phyloP scores from a whole-genome alignment of 139 green algal species.

The Asterochloris sp. region DNA sequence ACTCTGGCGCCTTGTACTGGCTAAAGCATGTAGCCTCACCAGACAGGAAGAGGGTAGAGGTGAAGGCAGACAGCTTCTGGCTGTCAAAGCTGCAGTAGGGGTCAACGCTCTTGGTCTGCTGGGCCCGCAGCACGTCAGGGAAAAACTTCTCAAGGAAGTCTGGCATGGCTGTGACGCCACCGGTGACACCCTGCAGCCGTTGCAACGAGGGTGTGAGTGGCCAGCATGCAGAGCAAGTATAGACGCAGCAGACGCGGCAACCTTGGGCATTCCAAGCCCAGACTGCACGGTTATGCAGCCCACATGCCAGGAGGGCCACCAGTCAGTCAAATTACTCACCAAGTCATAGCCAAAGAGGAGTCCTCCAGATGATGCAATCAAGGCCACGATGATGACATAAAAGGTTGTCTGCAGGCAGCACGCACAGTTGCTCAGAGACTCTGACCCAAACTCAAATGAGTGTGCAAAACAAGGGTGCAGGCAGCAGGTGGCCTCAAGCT shows the following conservation, averaged over 20 bases:
- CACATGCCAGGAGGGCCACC: no score
- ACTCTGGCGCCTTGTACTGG: neutral
- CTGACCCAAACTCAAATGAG: no score
- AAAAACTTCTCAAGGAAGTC: slow-evolving; percentile 53
- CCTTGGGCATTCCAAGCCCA: no score
- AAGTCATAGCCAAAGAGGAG: slow-evolving; percentile 53
- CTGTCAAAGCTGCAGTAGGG: slow-evolving; percentile 9
- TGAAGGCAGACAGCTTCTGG: slow-evolving; percentile 18
- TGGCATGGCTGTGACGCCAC: slow-evolving; percentile 39
- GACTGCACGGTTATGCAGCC: no score
- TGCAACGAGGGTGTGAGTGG: no score
- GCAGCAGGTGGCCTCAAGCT: no score
- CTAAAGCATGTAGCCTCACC: neutral
- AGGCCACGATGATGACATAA: slow-evolving; percentile 7
- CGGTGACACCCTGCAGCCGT: slow-evolving; percentile 35
- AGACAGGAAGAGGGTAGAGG: slow-evolving; percentile 8
- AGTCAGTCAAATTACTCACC: neutral
- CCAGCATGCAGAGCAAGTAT: no score
- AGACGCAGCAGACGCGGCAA: no score
- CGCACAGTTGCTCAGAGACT: no score
- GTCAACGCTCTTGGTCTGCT: neutral
- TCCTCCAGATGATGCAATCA: slow-evolving; percentile 5
- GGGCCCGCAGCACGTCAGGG: slow-evolving; percentile 24
- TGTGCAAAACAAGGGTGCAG: no score
- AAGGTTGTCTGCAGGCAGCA: neutral